Percentiles rank a stretch among this genome's conserved stretches.
These are phyloP conservation scores for Elsinoe australis DNA, from an alignment of 2,329 filamentous ascomycete genomes.

Conservation along the genomic window DNA sequence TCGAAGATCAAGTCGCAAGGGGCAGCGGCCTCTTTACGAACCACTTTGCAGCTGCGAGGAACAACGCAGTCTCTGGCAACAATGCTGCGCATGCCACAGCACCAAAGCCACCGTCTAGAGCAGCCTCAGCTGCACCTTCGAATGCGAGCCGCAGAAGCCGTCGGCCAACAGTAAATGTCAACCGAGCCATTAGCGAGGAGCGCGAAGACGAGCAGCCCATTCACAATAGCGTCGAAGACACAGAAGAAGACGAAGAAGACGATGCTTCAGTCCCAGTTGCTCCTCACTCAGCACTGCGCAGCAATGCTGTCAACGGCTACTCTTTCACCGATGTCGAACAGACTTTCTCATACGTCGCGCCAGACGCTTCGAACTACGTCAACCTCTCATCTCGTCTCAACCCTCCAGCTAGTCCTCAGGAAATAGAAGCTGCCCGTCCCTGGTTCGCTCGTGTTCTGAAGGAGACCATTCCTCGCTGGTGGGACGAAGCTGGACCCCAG, in stretches of 20 bases:
- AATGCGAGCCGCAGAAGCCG: background rate
- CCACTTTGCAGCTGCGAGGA: background rate
- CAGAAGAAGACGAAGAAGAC: constrained; percentile 18
- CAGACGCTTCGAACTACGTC: background rate
- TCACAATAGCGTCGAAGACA: background rate
- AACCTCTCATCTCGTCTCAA: constrained; percentile 3
- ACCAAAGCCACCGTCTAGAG: constrained; percentile 1
- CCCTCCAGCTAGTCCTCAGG: constrained; percentile 18
- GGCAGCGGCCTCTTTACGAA: background rate
- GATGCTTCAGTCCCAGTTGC: constrained; percentile 16
- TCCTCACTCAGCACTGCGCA: background rate
- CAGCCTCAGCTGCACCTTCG: constrained; percentile 3
- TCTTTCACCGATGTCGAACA: background rate
- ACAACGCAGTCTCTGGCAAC: no score
- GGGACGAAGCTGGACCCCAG: constrained; percentile 2
- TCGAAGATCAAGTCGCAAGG: constrained; percentile 26
- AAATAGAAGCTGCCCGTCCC: constrained; percentile 18
- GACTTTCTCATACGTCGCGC: constrained; percentile 9
- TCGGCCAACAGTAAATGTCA: constrained; percentile 1
- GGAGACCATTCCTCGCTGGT: constrained; percentile 18
- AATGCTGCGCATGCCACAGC: no score
- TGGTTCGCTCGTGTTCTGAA: constrained; percentile 16
- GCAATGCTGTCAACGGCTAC: background rate
- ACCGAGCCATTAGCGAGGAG: constrained; percentile 33
- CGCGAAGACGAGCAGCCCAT: constrained; percentile 24